These are phyloP conservation scores for Podochytrium sp. DNA, from an alignment of 192 early-diverging fungal species.

Conservation along the genomic window DNA sequence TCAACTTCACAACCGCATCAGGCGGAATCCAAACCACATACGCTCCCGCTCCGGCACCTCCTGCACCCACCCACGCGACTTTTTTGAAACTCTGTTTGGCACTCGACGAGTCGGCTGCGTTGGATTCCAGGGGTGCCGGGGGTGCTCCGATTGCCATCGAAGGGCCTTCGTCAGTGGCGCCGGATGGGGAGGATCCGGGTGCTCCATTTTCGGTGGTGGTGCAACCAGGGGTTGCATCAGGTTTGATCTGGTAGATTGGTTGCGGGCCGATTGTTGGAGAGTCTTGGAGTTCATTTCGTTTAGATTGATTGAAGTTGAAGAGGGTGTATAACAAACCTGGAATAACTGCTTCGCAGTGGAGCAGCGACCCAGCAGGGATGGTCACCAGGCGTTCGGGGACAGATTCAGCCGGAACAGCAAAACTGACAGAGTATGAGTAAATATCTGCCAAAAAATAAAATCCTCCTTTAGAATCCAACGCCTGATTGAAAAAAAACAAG, in stretches of 20 bases:
- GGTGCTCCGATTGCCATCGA: background rate
- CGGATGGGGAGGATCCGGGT: too few species aligned
- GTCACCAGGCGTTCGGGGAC: slow-evolving; percentile 43
- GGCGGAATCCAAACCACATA: slow-evolving; percentile 54
- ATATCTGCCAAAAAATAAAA: slow-evolving; percentile 44
- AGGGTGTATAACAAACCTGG: background rate
- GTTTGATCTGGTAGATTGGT: slow-evolving; percentile 30
- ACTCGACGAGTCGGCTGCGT: background rate
- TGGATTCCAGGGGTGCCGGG: slow-evolving; percentile 7
- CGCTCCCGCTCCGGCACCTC: background rate
- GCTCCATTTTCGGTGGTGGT: background rate
- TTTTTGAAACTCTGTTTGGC: slow-evolving; percentile 46
- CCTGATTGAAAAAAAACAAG: background rate
- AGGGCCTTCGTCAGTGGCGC: too few species aligned
- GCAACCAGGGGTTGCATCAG: slow-evolving; percentile 15
- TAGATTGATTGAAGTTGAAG: background rate
- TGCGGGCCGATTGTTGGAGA: slow-evolving; percentile 19
- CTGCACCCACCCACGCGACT: slow-evolving; percentile 39
- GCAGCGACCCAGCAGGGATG: slow-evolving; percentile 44
- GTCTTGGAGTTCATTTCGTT: background rate
- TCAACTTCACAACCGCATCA: slow-evolving; percentile 47
- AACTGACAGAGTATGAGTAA: slow-evolving; percentile 51
- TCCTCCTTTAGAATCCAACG: background rate
- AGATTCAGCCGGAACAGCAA: slow-evolving; percentile 50
- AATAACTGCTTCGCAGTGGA: slow-evolving; percentile 40